Base-by-base conservation (phyloP, 1,139 yeast species). In the Ashbya aceris region DNA sequence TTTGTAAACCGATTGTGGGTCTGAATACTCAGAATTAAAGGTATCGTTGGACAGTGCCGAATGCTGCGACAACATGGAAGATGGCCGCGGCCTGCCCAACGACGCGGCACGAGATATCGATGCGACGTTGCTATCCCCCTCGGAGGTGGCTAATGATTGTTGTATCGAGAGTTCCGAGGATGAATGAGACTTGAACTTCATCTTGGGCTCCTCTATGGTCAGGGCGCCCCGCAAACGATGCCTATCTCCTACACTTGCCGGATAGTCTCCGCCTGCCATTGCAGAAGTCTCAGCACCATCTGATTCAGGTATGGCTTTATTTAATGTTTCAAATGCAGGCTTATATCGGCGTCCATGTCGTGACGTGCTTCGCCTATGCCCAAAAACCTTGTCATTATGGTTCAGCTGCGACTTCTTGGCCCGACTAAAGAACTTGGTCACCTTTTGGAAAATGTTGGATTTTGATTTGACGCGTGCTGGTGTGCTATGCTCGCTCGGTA, bases 21-120 rank as follows among this genome's bases (percentile, higher is more conserved):
- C 65, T 1, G 67, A 62, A 42, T 61, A 59, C 39, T 62, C 67
- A 4, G 63, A 64, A 27, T 51, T 54, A 26, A 74, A 72, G 1
- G 79, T 74, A 49, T 74, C 67, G 50, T 78, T 83, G 40, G 83
- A 77, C 33, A 73, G 54, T 49, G 74, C 74, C 43, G 83, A 76
- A 30, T 73, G 66, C 51, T 78, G 84, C 0, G 89, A 80, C 2
- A 80, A 64, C 63, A 79, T 74, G 0, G 89, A 80, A 4, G 77
- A 68, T 2, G 89, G 87, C 41, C 91, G 64, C 4, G 71, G 65
- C 41, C 70, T 61, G 14, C 49, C 31, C 7, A 48, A 34, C 14
- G 46, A 43, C 2, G 47, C 11, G n/a, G 37, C 14, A 34, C 14
- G 40, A 3, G 49, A 35, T 29, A 44, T 54, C 23, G 45, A 45